Conservation (phyloP, 768 basidiomycete species). For the Amanita exitialis region DNA sequence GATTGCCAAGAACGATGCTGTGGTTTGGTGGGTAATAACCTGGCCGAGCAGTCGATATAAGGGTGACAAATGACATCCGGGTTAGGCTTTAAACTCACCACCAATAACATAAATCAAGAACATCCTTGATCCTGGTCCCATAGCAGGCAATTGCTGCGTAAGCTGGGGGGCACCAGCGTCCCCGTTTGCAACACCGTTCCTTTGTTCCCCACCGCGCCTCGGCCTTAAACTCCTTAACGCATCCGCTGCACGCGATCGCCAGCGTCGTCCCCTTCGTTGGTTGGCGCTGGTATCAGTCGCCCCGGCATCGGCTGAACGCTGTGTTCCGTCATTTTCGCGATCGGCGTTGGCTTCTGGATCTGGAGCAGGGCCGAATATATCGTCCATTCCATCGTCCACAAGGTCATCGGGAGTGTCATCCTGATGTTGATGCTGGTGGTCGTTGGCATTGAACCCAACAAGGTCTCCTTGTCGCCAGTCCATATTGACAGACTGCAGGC, state of each 20-base stretch:
- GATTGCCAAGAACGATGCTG: conserved; percentile 72
- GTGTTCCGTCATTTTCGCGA: background rate
- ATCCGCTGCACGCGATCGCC: conserved; percentile 57
- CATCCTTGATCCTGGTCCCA: conserved; percentile 44
- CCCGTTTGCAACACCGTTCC: conserved; percentile 9
- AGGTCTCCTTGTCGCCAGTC: conserved; percentile 22
- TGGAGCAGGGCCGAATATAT: conserved; percentile 1
- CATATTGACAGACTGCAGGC: conserved; percentile 63
- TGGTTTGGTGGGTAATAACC: conserved; percentile 93
- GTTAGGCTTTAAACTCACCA: conserved; percentile 29
- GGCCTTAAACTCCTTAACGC: conserved; percentile 47
- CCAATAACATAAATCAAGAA: conserved; percentile 90
- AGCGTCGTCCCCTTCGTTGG: conserved; percentile 19
- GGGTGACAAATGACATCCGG: background rate
- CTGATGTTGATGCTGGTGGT: conserved; percentile 6
- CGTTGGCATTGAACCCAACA: background rate
- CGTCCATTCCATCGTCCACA: conserved; percentile 7
- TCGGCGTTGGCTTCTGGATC: background rate
- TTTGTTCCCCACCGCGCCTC: conserved; percentile 18
- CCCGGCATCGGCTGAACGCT: background rate
- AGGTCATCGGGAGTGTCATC: conserved; percentile 6
- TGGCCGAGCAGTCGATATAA: conserved; percentile 15
- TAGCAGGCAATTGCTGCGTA: conserved; percentile 10
- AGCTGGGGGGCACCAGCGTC: conserved; percentile 6
- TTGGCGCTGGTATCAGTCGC: background rate